Base-by-base conservation (phyloP, 1,284 basidiomycete genomes). In the Volvariella volvacea region DNA sequence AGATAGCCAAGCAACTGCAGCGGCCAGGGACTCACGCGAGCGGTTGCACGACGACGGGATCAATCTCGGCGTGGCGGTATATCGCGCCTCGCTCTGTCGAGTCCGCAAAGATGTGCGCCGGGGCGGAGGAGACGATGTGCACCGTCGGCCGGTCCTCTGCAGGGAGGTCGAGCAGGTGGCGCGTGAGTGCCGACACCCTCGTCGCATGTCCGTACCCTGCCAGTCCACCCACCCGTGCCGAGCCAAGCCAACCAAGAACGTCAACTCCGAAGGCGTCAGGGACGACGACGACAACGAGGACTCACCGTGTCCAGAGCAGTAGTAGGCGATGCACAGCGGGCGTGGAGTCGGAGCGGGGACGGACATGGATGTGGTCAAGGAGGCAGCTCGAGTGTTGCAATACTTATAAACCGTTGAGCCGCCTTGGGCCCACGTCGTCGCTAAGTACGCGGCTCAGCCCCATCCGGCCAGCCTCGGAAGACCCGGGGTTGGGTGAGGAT, bases 201-300 rank as follows among this genome's bases (percentile, higher is more conserved):
- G 83, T 87, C 17, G 82, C 83, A 56, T 86, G 83, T 7, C 83
- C 83, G 49, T 82, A 86, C 21, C 82, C 80, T 84, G 50, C n/a
- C n/a, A n/a, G n/a, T n/a, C n/a, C n/a, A n/a, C 4, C 12, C 8
- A 22, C n/a, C n/a, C n/a, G n/a, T n/a, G n/a, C n/a, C n/a, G n/a
- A n/a, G n/a, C n/a, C n/a, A n/a, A n/a, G n/a, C n/a, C n/a, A n/a
- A n/a, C n/a, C n/a, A n/a, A n/a, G n/a, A n/a, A n/a, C n/a, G n/a
- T n/a, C n/a, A n/a, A n/a, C n/a, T n/a, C n/a, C n/a, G n/a, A n/a
- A n/a, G n/a, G n/a, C n/a, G 21, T 43, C 3, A 37, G 25, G 25
- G 25, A 31, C 22, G n/a, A 4, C 7, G 25, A 22, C 16, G 14
- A 42, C 38, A 30, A 16, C 40, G 41, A 40, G 33, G 39, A 50